Conservation (phyloP, 2,329 filamentous ascomycete genomes). For the Atkinsonella hypoxylon region DNA sequence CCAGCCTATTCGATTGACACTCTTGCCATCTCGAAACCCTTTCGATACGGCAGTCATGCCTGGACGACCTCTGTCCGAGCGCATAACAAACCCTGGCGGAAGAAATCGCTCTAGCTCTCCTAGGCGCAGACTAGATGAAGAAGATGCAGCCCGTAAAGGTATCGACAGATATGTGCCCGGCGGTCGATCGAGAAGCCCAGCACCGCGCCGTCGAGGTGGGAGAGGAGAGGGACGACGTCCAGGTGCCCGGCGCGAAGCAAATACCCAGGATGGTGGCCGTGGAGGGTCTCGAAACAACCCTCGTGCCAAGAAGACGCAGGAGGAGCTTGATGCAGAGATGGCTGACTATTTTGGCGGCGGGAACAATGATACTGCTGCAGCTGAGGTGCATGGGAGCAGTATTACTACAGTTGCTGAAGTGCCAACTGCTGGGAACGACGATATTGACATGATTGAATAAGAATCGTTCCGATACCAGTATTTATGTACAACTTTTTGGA, state of each 20-base stretch:
- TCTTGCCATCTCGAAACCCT: conserved; percentile 49
- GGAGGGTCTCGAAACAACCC: conserved; percentile 30
- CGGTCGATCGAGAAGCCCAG: conserved; percentile 45
- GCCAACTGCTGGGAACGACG: conserved; percentile 29
- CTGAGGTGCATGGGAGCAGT: conserved; percentile 16
- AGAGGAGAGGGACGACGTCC: conserved; percentile 41
- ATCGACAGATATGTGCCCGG: conserved; percentile 75
- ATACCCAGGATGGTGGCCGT: conserved; percentile 23
- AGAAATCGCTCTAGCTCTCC: conserved; percentile 54
- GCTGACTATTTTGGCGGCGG: conserved; percentile 68
- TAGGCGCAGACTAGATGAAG: conserved; percentile 32
- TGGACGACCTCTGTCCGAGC: conserved; percentile 45
- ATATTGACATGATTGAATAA: conserved; percentile 62
- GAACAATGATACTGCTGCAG: conserved; percentile 21
- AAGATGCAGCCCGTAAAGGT: conserved; percentile 49
- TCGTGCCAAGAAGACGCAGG: conserved; percentile 72
- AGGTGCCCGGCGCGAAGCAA: conserved; percentile 32
- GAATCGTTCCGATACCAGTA: neutral
- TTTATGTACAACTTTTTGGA: neutral
- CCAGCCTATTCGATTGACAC: conserved; percentile 65
- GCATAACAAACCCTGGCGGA: conserved; percentile 41
- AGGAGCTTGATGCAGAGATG: conserved; percentile 95
- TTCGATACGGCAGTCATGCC: conserved; percentile 45
- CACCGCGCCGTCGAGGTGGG: conserved; percentile 38
- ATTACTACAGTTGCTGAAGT: conserved; percentile 20